Evolutionary conservation across 192 early-diverging fungal genomes (phyloP).

Genomic region (Jimgerdemannia flammicorona): DNA sequence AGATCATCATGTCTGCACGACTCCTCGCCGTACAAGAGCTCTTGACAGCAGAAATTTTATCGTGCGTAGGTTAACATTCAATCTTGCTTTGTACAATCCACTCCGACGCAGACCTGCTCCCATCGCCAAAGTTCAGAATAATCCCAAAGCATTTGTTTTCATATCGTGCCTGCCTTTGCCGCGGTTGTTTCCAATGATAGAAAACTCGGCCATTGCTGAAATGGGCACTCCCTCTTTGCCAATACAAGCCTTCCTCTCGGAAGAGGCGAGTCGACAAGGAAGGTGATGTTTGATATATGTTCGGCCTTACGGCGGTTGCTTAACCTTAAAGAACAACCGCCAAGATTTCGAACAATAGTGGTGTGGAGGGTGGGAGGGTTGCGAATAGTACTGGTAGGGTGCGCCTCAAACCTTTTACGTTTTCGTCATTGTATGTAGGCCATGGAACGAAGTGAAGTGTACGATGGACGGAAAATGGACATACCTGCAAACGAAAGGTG

Average conservation of each 20-base stretch:
- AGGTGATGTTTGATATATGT: slow-evolving; percentile 23
- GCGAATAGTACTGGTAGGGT: not conserved
- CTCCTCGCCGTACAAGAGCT: not conserved
- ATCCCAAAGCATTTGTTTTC: not conserved
- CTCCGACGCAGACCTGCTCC: not conserved
- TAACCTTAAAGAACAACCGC: slow-evolving; percentile 17
- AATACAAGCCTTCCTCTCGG: slow-evolving; percentile 1
- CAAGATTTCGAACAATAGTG: slow-evolving; percentile 31
- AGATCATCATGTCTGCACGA: not conserved
- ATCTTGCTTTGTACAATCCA: not conserved
- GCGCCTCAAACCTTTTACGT: slow-evolving; percentile 27
- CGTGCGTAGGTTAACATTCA: not conserved
- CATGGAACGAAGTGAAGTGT: no score
- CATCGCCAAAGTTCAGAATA: slow-evolving; percentile 19
- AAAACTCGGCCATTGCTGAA: not conserved
- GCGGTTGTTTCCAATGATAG: not conserved
- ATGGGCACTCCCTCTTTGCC: slow-evolving; percentile 12
- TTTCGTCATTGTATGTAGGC: slow-evolving; percentile 13
- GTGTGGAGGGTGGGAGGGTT: not conserved
- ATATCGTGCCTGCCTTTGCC: slow-evolving; percentile 34
- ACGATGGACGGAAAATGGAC: no score
- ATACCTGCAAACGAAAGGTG: no score
- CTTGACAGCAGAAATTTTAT: not conserved
- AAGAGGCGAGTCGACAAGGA: not conserved
- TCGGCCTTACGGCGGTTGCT: slow-evolving; percentile 31